Evolutionary conservation across 371 early-diverging fungal species (phyloP), one percentile per base, ranked within the genome.

Genomic region (Mortierella sp.): DNA sequence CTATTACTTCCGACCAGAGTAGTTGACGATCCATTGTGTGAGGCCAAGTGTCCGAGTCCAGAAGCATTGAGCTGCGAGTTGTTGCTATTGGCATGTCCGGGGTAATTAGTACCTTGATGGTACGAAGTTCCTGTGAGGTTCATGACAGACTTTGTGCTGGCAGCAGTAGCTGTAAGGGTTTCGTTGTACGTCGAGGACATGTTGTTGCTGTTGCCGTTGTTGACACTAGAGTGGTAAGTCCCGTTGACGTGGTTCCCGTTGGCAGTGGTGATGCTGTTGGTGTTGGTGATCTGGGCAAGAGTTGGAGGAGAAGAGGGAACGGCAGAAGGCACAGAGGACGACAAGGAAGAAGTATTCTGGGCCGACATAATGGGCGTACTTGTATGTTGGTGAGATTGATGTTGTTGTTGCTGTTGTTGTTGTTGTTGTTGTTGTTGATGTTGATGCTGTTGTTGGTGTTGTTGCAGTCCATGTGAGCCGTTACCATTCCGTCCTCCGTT

Each of bases 261-360:
- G 31, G 31, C 63, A 14, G 65, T 50, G 65, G 21, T 26, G 26
- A 50, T 72, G 57, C 31, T 58, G 48, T 2, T 70, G 70, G 3
- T 71, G 68, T 42, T 77, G 54, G 79, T 79, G 34, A 77, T 55
- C 55, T 76, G 86, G 50, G 82, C 80, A 52, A 72, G 71, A 38
- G 80, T 68, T 21, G 80, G 65, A 2, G 86, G 80, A 28, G 86
- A 85, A 48, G 77, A 77, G 4, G 80, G 82, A 34, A 76, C 74
- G 28, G 34, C 74, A 21, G 79, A 65, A 38, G 80, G 78, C 19
- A 77, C 70, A 34, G 84, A 80, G 16, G 84, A 72, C 14, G 65
- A 63, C 60, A 74, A 72, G 38, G 76, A 75, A 26, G 83, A 83
- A 14, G 77, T 42, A 2, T 74, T 72, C 19, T 79, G 77, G 47